Conservation (phyloP, 2,329 filamentous ascomycete genomes). For the Penicillium sp. region DNA sequence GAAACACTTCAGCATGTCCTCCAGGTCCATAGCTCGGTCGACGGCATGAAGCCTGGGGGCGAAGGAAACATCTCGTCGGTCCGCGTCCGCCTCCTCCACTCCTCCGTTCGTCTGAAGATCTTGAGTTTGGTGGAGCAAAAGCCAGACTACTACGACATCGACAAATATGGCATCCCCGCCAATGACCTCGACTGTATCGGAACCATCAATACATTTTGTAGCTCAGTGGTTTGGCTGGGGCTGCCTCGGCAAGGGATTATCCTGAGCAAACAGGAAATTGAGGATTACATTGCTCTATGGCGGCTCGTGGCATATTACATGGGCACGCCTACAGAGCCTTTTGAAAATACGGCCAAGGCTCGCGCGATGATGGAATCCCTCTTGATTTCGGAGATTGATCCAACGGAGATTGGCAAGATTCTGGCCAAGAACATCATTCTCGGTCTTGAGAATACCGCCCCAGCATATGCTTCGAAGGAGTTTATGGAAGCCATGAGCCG, state of each 20-base stretch:
- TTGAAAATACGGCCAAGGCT: conserved; percentile 56
- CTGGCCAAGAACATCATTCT: conserved; percentile 74
- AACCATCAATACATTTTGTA: conserved; percentile 69
- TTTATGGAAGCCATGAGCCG: conserved; percentile 67
- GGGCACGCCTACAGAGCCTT: conserved; percentile 63
- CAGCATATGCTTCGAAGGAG: conserved; percentile 61
- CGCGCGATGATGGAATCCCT: conserved; percentile 66
- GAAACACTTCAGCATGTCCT: conserved; percentile 76
- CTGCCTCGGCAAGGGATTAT: conserved; percentile 71
- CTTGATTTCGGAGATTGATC: conserved; percentile 63
- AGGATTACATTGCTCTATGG: conserved; percentile 73
- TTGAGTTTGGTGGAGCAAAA: conserved; percentile 55
- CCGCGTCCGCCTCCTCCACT: conserved; percentile 67
- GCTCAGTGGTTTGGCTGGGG: conserved; percentile 64
- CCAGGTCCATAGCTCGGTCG: conserved; percentile 64
- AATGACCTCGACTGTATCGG: conserved; percentile 73
- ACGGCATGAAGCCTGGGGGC: conserved; percentile 66
- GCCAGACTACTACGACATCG: conserved; percentile 61
- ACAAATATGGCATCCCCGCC: conserved; percentile 63
- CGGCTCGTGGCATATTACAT: conserved; percentile 69
- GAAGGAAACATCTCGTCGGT: conserved; percentile 63
- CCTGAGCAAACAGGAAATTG: conserved; percentile 59
- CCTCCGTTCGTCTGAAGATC: conserved; percentile 64
- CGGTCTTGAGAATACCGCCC: conserved; percentile 63
- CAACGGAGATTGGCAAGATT: conserved; percentile 59